phyloP scores from a whole-genome alignment of 2,329 filamentous ascomycete species.

The Epichloe sp. region DNA sequence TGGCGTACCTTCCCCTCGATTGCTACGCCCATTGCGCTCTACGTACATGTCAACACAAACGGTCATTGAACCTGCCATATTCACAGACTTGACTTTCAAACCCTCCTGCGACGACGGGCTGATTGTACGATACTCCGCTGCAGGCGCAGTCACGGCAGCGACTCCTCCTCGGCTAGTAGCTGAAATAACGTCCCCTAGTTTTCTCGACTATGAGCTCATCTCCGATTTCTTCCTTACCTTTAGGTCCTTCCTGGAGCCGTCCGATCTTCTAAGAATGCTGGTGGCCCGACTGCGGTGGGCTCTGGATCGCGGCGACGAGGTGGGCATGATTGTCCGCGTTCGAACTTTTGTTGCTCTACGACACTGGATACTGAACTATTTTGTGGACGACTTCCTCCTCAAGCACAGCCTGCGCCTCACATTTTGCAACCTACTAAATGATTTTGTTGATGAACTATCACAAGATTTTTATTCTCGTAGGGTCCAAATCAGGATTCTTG shows the following conservation, averaged over 20 bases:
- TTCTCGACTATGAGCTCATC: conserved; percentile 91
- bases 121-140: conserved; percentile 69
- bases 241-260: conserved; percentile 67
- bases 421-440: conserved; percentile 74
- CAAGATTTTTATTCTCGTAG: conserved; percentile 31
- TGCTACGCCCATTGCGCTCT: conserved; percentile 28
- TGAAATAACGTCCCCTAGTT: conserved; percentile 90
- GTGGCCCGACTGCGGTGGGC: conserved; percentile 82
- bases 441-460: conserved; percentile 42
- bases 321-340: conserved; percentile 86
- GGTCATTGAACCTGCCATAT: conserved; percentile 61
- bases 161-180: conserved; percentile 84
- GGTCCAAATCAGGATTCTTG: conserved; percentile 67
- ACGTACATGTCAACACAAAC: conserved; percentile 36
- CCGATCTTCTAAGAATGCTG: conserved; percentile 69
- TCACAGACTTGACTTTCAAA: conserved; percentile 66
- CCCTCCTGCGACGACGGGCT: conserved; percentile 65
- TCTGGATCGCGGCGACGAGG: conserved; percentile 63
- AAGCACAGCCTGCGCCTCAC: conserved; percentile 59
- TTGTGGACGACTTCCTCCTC: conserved; percentile 80
- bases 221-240: conserved; percentile 98
- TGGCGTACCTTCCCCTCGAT: conserved; percentile 22
- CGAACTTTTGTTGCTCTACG: conserved; percentile 88
- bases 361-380: conserved; percentile 98
- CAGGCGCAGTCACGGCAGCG: conserved; percentile 70